Evolutionary conservation across 768 basidiomycete genomes (phyloP).

Genomic region (Xerocomellus chrysenteron): DNA sequence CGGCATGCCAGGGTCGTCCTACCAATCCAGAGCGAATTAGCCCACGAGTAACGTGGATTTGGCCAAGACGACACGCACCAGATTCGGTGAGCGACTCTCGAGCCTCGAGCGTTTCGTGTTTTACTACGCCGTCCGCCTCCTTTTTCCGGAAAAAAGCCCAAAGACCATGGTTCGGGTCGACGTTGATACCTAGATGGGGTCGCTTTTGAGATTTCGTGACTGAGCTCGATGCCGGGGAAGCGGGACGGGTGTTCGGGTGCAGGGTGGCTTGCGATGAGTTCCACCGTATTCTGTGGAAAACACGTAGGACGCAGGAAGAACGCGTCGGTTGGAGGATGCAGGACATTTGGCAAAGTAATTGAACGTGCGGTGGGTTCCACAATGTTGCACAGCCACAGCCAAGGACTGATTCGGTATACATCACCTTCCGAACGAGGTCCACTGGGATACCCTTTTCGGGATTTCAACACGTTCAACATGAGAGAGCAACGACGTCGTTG

Average conservation of each 20-base stretch:
- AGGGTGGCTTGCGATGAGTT: slow-evolving; percentile 17
- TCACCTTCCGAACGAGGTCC: too few species aligned
- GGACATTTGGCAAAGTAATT: slow-evolving; percentile 16
- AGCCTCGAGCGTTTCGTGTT: slow-evolving; percentile 49
- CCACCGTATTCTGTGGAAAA: slow-evolving; percentile 17
- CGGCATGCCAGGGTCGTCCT: slow-evolving; percentile 88
- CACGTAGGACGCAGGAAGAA: slow-evolving; percentile 16
- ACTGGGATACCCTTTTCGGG: too few species aligned
- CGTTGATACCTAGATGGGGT: slow-evolving; percentile 42
- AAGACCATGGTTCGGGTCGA: slow-evolving; percentile 68
- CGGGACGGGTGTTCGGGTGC: neutral
- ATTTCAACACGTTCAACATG: too few species aligned
- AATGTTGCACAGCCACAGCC: slow-evolving; percentile 21
- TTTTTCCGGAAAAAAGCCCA: slow-evolving; percentile 74
- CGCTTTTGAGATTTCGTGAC: slow-evolving; percentile 34
- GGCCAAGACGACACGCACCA: slow-evolving; percentile 30
- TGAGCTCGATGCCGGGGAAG: neutral
- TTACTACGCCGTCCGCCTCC: slow-evolving; percentile 48
- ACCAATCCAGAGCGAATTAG: slow-evolving; percentile 11
- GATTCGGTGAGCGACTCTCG: slow-evolving; percentile 33
- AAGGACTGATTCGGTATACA: neutral
- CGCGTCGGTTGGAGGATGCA: slow-evolving; percentile 21
- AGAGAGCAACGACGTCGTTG: too few species aligned
- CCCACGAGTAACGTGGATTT: neutral
- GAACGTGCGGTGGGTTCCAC: neutral